These are phyloP conservation scores for Lipomyces starkeyi DNA, from an alignment of 805 yeast species.

Conservation along the genomic window DNA sequence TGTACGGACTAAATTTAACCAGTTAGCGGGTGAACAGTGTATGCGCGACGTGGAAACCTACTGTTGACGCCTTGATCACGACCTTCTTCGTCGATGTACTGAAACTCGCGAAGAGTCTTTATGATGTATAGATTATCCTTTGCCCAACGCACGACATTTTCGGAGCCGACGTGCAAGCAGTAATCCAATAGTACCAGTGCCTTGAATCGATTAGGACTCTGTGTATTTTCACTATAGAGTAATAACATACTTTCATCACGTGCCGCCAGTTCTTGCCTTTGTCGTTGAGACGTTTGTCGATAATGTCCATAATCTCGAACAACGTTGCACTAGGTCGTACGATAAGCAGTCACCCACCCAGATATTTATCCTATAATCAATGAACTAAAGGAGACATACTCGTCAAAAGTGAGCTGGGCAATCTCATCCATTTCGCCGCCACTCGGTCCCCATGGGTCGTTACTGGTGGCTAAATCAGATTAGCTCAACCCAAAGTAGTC, in stretches of 20 bases:
- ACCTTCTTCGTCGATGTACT: constrained; percentile 74
- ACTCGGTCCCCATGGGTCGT: constrained; percentile 83
- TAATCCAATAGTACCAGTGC: constrained; percentile 86
- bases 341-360: not conserved
- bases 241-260: constrained; percentile 71
- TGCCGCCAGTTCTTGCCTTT: constrained; percentile 98
- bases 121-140: constrained; percentile 85
- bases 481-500: not conserved
- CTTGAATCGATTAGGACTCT: constrained; percentile 18
- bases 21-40: not conserved
- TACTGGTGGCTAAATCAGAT: constrained; percentile 69
- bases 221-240: not conserved
- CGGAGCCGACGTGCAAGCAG: constrained; percentile 83
- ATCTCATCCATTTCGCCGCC: constrained; percentile 82
- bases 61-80: constrained; percentile 83
- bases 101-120: constrained; percentile 89
- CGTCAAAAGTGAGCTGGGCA: constrained; percentile 72
- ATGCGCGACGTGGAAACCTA: not conserved
- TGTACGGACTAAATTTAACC: constrained; percentile 57
- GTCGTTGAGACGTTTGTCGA: constrained; percentile 89
- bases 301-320: constrained; percentile 90
- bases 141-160: constrained; percentile 89
- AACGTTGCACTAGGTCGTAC: constrained; percentile 59
- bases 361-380: not conserved
- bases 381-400: constrained; percentile 41